A percentile compares a stretch with the other conserved stretches of the same genome.
phyloP scores from a whole-genome alignment of 148 eudicot species.

The Hydrangea macrophylla region DNA sequence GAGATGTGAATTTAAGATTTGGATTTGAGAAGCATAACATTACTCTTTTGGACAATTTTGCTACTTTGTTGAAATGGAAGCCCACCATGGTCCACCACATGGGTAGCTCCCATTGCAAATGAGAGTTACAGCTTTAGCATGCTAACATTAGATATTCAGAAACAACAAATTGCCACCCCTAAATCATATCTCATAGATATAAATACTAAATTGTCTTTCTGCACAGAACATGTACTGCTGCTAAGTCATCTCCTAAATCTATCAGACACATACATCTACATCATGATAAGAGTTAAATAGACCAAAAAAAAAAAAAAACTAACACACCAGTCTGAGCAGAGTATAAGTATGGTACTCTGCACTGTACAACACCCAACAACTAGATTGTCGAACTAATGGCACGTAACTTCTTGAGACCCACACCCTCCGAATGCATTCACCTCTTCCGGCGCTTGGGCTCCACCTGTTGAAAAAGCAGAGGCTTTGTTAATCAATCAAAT shows the following conservation, averaged over 20 bases:
- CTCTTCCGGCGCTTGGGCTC: slow-evolving; percentile 35
- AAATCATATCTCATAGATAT: slow-evolving; percentile 7
- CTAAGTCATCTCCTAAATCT: background rate
- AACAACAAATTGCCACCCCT: background rate
- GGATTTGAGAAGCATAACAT: too few species aligned
- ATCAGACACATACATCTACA: background rate
- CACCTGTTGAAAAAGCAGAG: slow-evolving; percentile 13
- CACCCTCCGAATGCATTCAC: slow-evolving; percentile 7
- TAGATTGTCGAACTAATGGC: background rate
- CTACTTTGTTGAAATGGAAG: too few species aligned
- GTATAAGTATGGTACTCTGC: background rate
- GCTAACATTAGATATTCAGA: background rate
- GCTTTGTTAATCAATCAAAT: background rate
- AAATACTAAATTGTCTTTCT: slow-evolving; percentile 1
- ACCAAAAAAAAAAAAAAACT: too few species aligned
- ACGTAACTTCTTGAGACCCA: background rate
- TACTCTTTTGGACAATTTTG: too few species aligned
- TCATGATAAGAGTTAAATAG: background rate
- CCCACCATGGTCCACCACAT: too few species aligned
- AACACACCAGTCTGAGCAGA: background rate
- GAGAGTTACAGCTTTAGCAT: too few species aligned
- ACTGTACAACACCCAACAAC: slow-evolving; percentile 12
- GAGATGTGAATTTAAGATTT: too few species aligned
- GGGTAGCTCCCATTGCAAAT: too few species aligned
- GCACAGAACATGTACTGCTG: slow-evolving; percentile 8